A percentile compares a stretch with the other conserved stretches of the same genome.
Conservation (phyloP, 495 filamentous ascomycete genomes). For the Talaromyces proteolyticus region DNA sequence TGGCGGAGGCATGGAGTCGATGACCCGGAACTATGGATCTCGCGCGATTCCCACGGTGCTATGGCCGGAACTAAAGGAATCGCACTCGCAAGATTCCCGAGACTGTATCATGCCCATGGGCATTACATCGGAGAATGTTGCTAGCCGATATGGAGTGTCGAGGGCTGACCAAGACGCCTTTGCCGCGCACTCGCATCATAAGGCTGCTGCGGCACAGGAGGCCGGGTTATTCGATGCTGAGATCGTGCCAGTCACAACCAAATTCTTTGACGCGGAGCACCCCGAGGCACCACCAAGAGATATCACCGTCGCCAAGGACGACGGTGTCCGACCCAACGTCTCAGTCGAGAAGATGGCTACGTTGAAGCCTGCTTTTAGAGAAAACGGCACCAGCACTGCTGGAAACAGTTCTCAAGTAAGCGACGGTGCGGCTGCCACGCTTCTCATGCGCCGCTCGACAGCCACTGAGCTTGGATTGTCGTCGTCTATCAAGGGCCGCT, state of each 20-base stretch:
- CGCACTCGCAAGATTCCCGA: conserved; percentile 57
- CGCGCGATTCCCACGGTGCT: conserved; percentile 75
- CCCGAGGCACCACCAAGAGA: conserved; percentile 56
- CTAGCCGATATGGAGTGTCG: conserved; percentile 65
- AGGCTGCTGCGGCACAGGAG: conserved; percentile 62
- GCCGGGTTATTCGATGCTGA: conserved; percentile 68
- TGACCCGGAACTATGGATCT: conserved; percentile 83
- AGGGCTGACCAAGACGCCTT: conserved; percentile 78
- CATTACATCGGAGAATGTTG: conserved; percentile 87
- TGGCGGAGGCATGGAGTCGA: conserved; percentile 87
- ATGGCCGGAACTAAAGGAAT: conserved; percentile 68
- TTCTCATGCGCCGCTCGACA: conserved; percentile 82
- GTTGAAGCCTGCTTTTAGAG: conserved; percentile 80
- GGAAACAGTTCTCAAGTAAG: conserved; percentile 84
- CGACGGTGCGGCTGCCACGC: conserved; percentile 77
- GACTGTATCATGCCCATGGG: conserved; percentile 97
- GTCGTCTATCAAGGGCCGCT: conserved; percentile 68
- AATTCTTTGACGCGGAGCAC: conserved; percentile 49
- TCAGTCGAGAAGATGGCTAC: conserved; percentile 63
- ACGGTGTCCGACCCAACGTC: conserved; percentile 68
- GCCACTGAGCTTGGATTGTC: conserved; percentile 67
- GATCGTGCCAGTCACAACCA: conserved; percentile 68
- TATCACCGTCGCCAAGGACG: conserved; percentile 63
- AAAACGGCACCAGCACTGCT: conserved; percentile 69
- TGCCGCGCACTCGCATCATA: conserved; percentile 64